Conservation (phyloP, 305 asterid species). For the Fraxinus sp. region DNA sequence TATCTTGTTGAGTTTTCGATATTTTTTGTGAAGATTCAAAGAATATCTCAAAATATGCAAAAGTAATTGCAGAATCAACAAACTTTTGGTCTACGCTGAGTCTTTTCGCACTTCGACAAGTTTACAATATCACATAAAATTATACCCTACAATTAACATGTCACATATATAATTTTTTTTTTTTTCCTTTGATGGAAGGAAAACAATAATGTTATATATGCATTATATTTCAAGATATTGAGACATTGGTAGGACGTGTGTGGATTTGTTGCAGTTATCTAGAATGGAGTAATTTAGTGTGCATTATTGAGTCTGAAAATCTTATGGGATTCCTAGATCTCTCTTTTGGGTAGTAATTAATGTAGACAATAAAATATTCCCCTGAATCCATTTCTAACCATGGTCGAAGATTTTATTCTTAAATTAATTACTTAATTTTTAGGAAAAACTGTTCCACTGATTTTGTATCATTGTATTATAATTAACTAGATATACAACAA, state of each 20-base stretch:
- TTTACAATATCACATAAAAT: too few relatives aligned
- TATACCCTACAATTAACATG: too few relatives aligned
- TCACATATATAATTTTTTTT: too few relatives aligned
- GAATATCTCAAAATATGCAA: too few relatives aligned
- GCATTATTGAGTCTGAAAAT: background rate
- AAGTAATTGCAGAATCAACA: too few relatives aligned
- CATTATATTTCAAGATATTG: background rate
- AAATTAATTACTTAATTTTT: background rate
- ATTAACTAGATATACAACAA: background rate
- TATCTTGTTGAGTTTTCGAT: too few relatives aligned
- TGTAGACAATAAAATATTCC: background rate
- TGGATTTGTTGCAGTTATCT: background rate
- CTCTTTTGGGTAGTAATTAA: background rate
- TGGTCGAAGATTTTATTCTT: background rate
- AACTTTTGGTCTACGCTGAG: background rate
- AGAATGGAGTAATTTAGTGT: background rate
- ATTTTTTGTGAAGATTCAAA: too few relatives aligned
- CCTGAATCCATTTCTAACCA: background rate
- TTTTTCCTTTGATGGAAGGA: background rate
- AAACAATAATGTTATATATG: background rate
- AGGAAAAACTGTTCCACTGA: background rate
- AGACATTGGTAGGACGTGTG: background rate
- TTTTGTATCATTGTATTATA: background rate
- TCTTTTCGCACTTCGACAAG: background rate
- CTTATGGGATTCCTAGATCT: constrained; percentile 1